Conservation (phyloP, 2,329 filamentous ascomycete species). For the Ambrosiella xylebori region DNA sequence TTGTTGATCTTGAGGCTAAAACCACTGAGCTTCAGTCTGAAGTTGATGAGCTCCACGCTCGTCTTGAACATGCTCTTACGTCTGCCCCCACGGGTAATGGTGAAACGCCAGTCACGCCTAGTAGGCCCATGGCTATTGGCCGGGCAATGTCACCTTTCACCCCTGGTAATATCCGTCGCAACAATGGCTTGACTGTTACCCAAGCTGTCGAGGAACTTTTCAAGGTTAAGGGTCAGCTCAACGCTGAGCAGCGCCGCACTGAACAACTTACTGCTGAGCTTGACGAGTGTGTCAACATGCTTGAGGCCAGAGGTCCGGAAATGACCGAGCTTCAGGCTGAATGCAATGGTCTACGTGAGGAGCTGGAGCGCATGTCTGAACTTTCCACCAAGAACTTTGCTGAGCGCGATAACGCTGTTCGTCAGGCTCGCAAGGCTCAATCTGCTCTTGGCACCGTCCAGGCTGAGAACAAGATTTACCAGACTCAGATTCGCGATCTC, state of each 20-base stretch:
- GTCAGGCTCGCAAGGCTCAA: conserved; percentile 62
- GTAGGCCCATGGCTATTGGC: conserved; percentile 36
- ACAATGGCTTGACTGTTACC: conserved; percentile 39
- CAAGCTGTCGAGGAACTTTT: conserved; percentile 48
- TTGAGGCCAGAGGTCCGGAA: conserved; percentile 77
- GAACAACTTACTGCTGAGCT: conserved; percentile 59
- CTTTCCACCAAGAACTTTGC: conserved; percentile 67
- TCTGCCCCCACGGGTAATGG: conserved; percentile 20
- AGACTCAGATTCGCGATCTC: conserved; percentile 74
- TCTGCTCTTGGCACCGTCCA: conserved; percentile 46
- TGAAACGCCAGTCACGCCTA: conserved; percentile 43
- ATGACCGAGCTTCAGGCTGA: conserved; percentile 73
- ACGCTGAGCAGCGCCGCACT: conserved; percentile 55
- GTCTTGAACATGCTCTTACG: conserved; percentile 21
- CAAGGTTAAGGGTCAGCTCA: conserved; percentile 54
- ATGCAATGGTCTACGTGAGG: conserved; percentile 59
- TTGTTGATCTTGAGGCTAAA: conserved; percentile 29
- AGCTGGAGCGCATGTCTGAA: conserved; percentile 70
- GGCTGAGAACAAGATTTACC: conserved; percentile 60
- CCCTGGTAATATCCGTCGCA: conserved; percentile 38
- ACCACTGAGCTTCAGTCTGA: conserved; percentile 35
- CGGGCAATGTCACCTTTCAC: conserved; percentile 47
- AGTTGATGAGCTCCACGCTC: conserved; percentile 34
- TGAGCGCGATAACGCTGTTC: conserved; percentile 63
- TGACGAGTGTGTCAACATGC: conserved; percentile 67